Evolutionary conservation across 495 filamentous ascomycete species (phyloP), one percentile per base, ranked within the genome.

Genomic region (Aeminium ludgeri): DNA sequence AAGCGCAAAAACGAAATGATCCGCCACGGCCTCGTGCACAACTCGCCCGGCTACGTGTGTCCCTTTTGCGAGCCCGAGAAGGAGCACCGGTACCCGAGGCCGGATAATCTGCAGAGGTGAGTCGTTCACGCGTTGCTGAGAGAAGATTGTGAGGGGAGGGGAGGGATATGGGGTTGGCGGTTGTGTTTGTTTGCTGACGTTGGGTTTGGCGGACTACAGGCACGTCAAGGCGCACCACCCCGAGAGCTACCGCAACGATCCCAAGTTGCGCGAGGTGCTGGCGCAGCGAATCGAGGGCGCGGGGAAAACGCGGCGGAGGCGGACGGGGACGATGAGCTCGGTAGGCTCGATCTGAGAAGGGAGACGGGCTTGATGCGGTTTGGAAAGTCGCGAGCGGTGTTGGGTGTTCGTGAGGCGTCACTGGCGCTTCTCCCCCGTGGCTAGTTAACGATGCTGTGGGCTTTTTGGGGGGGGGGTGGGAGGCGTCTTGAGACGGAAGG

Each of bases 1-100:
- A 97, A 97, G 59, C 74, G 91, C 30, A 96, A 97, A 60, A 97
- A 97, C 51, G 91, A 97, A 62, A 96, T 97, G 91, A 94, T 96
- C 45, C 72, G 89, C 15, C 89, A 97, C 63, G 86, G 87, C 3
- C 68, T 97, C 1, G 89, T 97, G 1, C 89, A 97, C 53, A 78
- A 85, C 43, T 93, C 85, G 6, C 89, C 89, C 10, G 89, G 91
- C 46, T 97, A 97, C 57, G 78, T 95, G 27, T 97, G 91, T 59
- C 89, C 89, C 1, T 96, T 95, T 56, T 97, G 89, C 57, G n/a
- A n/a, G n/a, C 80, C 84, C 2, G 86, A 96, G 58, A 69, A 84
- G 48, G 87, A 96, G 61, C 91, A 96, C 57, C 87, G 83, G 57
- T 97, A 97, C 57, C 89, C 91, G 15, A 70, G 91, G 50, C 91